Percentiles rank a stretch among this genome's conserved stretches.
Conservation (phyloP, 495 filamentous ascomycete genomes). For the Xylaria intraflava region DNA sequence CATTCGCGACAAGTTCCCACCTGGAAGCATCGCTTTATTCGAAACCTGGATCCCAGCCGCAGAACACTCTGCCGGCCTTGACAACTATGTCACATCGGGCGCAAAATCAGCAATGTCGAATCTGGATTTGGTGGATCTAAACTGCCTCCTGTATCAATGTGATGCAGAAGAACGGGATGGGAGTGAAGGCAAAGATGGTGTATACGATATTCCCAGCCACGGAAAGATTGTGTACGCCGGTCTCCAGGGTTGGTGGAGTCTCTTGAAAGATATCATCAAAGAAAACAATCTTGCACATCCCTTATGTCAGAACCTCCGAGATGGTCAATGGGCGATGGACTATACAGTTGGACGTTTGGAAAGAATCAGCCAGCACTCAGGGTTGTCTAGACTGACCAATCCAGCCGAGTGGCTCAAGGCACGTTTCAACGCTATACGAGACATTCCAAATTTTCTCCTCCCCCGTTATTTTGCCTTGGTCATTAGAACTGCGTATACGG, state of each 20-base stretch:
- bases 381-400: constrained; percentile 51
- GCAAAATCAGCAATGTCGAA: constrained; percentile 72
- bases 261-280: constrained; percentile 74
- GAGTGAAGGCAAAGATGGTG: constrained; percentile 73
- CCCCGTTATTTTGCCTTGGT: constrained; percentile 91
- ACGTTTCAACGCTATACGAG: constrained; percentile 75
- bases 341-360: constrained; percentile 77
- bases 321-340: constrained; percentile 92
- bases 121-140: constrained; percentile 72
- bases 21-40: constrained; percentile 89
- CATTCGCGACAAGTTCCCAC: constrained; percentile 74
- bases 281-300: constrained; percentile 92
- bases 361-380: constrained; percentile 55
- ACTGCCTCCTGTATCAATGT: constrained; percentile 85
- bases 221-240: constrained; percentile 90
- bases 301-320: constrained; percentile 82
- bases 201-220: constrained; percentile 76
- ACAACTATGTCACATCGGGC: constrained; percentile 74
- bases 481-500: constrained; percentile 76
- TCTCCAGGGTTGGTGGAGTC: constrained; percentile 97
- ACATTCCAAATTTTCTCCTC: constrained; percentile 79
- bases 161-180: constrained; percentile 86
- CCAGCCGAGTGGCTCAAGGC: constrained; percentile 73
- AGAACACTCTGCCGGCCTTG: constrained; percentile 71
- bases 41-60: constrained; percentile 89